These are phyloP conservation scores for Senna tora DNA, from an alignment of 306 rosid species.

Conservation along the genomic window DNA sequence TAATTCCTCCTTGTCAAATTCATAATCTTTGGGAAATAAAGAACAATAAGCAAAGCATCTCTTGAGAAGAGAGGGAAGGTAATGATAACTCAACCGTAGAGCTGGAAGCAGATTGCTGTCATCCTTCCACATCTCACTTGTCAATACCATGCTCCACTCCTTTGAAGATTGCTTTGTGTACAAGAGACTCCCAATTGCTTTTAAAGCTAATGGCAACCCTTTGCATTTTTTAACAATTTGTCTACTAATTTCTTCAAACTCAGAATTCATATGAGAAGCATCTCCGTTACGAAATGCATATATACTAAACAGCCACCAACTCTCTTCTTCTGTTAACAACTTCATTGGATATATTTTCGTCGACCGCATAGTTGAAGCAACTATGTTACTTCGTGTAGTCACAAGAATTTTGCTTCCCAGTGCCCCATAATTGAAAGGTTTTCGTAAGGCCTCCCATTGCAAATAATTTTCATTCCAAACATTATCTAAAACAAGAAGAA, in stretches of 20 bases:
- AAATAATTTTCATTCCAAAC: conserved; percentile 31
- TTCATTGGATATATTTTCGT: neutral
- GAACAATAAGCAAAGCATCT: conserved; percentile 42
- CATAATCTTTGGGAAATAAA: conserved; percentile 33
- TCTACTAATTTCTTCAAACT: neutral
- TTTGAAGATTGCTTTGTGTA: neutral
- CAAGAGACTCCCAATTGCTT: neutral
- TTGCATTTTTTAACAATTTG: neutral
- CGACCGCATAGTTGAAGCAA: neutral
- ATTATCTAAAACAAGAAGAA: conserved; percentile 39
- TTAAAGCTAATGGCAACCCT: conserved; percentile 3
- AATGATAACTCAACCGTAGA: conserved; percentile 37
- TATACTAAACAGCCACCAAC: neutral
- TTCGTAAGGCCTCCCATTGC: conserved; percentile 32
- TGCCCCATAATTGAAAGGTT: conserved; percentile 5
- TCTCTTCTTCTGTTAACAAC: neutral
- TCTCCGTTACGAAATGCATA: neutral
- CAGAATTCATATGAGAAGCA: neutral
- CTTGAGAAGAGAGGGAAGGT: conserved; percentile 22
- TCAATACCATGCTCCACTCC: neutral
- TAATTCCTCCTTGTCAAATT: neutral
- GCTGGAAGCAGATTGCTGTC: neutral
- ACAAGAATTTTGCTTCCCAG: conserved; percentile 13
- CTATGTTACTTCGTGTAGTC: neutral
- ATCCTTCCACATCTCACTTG: neutral